Evolutionary conservation across 208 protist genomes (phyloP).

Genomic region (Polymyxa betae): DNA sequence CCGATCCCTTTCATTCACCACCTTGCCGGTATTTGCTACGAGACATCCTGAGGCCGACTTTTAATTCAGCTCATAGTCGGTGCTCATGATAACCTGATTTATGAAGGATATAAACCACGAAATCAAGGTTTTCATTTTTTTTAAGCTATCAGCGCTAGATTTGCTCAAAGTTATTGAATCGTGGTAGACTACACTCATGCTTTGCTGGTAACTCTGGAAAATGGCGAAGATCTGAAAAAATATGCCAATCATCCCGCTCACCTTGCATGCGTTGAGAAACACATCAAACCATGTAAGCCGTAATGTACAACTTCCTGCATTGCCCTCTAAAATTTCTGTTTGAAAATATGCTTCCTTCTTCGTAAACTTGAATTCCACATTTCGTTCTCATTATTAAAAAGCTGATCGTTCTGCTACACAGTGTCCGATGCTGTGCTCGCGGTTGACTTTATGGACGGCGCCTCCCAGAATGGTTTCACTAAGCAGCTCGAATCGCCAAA

Average conservation of each 20-base stretch:
- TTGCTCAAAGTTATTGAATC: too few species aligned
- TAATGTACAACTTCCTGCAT: too few species aligned
- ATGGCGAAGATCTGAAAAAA: neutral
- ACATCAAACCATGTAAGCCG: conserved; percentile 12
- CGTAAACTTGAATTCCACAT: too few species aligned
- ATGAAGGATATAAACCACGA: neutral
- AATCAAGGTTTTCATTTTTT: too few species aligned
- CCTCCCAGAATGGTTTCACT: too few species aligned
- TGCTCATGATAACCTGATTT: neutral
- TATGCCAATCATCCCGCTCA: neutral
- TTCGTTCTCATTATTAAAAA: too few species aligned
- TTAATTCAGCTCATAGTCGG: neutral
- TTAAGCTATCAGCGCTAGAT: too few species aligned
- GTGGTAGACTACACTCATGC: neutral
- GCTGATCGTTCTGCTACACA: neutral
- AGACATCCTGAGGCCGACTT: neutral
- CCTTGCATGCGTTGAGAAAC: neutral
- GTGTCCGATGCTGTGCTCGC: neutral
- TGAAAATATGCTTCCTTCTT: neutral
- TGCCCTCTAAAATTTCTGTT: too few species aligned
- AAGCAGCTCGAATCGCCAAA: too few species aligned
- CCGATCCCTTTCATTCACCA: neutral
- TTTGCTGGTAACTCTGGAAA: neutral
- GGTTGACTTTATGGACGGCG: conserved; percentile 10
- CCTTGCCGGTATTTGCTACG: neutral